A percentile compares a stretch with the other conserved stretches of the same genome.
phyloP scores from a whole-genome alignment of 495 filamentous ascomycete species.

The Hyaloscypha bicolor region DNA sequence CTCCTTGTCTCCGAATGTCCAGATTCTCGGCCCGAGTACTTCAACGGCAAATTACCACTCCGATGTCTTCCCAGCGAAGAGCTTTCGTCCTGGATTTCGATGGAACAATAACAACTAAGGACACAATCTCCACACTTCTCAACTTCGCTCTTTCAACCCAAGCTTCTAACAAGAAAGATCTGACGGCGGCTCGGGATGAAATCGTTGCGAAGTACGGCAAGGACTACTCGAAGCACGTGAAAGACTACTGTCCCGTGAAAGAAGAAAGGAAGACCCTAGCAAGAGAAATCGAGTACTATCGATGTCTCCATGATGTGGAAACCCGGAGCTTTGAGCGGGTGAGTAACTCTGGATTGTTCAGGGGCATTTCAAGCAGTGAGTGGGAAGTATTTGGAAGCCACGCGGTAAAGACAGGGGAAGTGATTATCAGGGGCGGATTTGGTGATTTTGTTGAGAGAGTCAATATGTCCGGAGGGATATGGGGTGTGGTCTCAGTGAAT shows the following conservation, averaged over 20 bases:
- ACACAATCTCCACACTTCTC: slow-evolving; percentile 22
- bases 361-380: slow-evolving; percentile 12
- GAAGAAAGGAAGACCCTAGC: slow-evolving; percentile 13
- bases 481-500: slow-evolving; percentile 29
- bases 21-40: background rate
- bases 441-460: slow-evolving; percentile 13
- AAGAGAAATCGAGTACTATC: slow-evolving; percentile 20
- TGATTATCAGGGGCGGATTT: slow-evolving; percentile 26
- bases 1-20: background rate
- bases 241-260: slow-evolving; percentile 12
- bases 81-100: slow-evolving; percentile 30
- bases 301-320: slow-evolving; percentile 21
- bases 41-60: background rate
- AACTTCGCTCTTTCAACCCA: slow-evolving; percentile 17
- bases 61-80: background rate
- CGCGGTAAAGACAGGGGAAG: slow-evolving; percentile 16
- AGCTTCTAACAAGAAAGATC: background rate
- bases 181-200: slow-evolving; percentile 11
- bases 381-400: slow-evolving; percentile 21
- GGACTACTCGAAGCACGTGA: slow-evolving; percentile 16
- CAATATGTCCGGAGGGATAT: background rate
- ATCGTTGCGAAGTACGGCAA: slow-evolving; percentile 21
- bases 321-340: slow-evolving; percentile 25
- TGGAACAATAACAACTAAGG: slow-evolving; percentile 28
- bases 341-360: slow-evolving; percentile 24